These are phyloP conservation scores for Kurtzmaniella cleridarum DNA, from an alignment of 805 yeast genomes.

Conservation along the genomic window DNA sequence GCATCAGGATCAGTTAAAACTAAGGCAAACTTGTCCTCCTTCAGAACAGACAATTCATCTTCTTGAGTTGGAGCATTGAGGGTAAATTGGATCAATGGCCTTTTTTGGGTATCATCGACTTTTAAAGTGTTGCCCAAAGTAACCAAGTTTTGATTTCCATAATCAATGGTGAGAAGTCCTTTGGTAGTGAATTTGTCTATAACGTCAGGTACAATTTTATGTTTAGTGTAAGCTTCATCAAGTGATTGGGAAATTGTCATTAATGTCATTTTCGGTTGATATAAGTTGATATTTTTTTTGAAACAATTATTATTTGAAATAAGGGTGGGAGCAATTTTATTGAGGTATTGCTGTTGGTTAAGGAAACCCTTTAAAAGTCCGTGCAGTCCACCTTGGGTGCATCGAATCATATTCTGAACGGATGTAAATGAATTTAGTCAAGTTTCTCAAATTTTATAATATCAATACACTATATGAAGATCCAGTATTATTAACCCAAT, in stretches of 20 bases:
- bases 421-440: too few species aligned
- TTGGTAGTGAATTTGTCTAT: slow-evolving; percentile 44
- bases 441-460: too few species aligned
- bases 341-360: too few species aligned
- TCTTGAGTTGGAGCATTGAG: slow-evolving; percentile 43
- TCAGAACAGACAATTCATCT: slow-evolving; percentile 34
- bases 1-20: slow-evolving; percentile 94
- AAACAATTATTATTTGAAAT: neutral
- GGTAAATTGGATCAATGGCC: slow-evolving; percentile 65
- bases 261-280: slow-evolving; percentile 30
- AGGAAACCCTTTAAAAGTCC: too few species aligned
- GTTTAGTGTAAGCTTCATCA: slow-evolving; percentile 45
- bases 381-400: too few species aligned
- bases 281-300: slow-evolving; percentile 2
- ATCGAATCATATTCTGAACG: too few species aligned
- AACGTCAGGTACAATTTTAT: slow-evolving; percentile 49
- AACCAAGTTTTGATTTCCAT: slow-evolving; percentile 53
- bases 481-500: too few species aligned
- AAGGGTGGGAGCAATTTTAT: too few species aligned
- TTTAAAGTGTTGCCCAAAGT: slow-evolving; percentile 72
- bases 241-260: slow-evolving; percentile 52
- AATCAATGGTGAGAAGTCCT: slow-evolving; percentile 60
- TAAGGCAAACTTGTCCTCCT: slow-evolving; percentile 58
- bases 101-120: slow-evolving; percentile 60
- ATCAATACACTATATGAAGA: too few species aligned